Evolutionary conservation across 148 eudicot species (phyloP).

Genomic region (Chenopodium suecicum): DNA sequence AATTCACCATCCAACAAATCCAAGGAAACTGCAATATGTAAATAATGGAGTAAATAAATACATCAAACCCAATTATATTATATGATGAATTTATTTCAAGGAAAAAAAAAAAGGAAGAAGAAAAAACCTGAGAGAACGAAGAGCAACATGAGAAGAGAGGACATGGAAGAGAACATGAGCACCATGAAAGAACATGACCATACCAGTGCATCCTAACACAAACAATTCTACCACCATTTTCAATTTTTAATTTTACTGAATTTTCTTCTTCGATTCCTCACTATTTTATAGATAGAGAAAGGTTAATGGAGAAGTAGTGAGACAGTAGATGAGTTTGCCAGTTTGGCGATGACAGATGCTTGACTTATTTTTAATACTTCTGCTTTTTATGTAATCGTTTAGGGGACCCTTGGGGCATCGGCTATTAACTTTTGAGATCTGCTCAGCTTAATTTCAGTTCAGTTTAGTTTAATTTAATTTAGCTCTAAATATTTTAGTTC

Average conservation of each 20-base stretch:
- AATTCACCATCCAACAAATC: slow-evolving; percentile 43
- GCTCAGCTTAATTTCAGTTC: no score
- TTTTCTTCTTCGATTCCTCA: no score
- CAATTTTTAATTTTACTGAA: no score
- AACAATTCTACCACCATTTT: slow-evolving; percentile 48
- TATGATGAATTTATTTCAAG: no score
- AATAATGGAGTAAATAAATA: background rate
- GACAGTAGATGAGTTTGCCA: background rate
- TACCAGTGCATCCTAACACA: slow-evolving; percentile 64
- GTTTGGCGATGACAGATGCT: background rate
- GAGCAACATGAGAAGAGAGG: slow-evolving; percentile 42
- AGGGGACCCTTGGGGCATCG: no score
- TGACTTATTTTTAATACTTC: no score
- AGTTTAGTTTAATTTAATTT: no score
- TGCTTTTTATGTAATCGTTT: no score
- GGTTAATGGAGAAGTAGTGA: background rate
- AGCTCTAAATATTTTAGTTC: no score
- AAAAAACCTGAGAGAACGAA: slow-evolving; percentile 53
- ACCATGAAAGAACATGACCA: slow-evolving; percentile 56
- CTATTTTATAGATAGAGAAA: no score
- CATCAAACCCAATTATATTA: background rate
- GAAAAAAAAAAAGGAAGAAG: background rate
- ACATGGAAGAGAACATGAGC: slow-evolving; percentile 57
- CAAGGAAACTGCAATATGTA: slow-evolving; percentile 45
- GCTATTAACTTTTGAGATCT: no score